These are phyloP conservation scores for Pichia sorboxylosa DNA, from an alignment of 1,139 yeast species.

Conservation along the genomic window DNA sequence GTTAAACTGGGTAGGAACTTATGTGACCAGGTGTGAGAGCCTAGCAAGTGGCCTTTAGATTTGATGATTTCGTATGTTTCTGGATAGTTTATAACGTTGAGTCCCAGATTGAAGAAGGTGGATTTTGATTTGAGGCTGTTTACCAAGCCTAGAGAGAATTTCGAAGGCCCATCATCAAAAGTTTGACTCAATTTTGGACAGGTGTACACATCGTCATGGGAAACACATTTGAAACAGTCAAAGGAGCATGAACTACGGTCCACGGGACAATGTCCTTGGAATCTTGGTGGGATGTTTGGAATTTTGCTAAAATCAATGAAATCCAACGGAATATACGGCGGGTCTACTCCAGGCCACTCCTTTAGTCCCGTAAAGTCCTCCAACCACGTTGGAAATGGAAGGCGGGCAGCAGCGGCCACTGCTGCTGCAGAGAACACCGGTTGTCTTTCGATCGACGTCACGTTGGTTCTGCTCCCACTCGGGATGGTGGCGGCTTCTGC, in stretches of 20 bases:
- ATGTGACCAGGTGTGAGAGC: slow-evolving; percentile 91
- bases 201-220: slow-evolving; percentile 65
- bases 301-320: slow-evolving; percentile 47
- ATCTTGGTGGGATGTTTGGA: slow-evolving; percentile 38
- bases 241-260: slow-evolving; percentile 58
- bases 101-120: slow-evolving; percentile 80
- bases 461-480: too few relatives aligned
- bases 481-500: too few relatives aligned
- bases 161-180: slow-evolving; percentile 92
- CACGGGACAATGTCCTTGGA: slow-evolving; percentile 47
- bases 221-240: slow-evolving; percentile 73
- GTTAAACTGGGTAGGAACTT: slow-evolving; percentile 64
- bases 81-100: slow-evolving; percentile 67
- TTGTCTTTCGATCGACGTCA: too few relatives aligned
- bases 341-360: slow-evolving; percentile 76
- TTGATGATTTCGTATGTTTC: slow-evolving; percentile 52
- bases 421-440: too few relatives aligned
- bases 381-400: slow-evolving; percentile 78
- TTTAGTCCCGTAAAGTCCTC: slow-evolving; percentile 56
- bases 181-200: slow-evolving; percentile 74
- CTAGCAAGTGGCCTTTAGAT: slow-evolving; percentile 63
- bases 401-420: too few relatives aligned
- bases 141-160: slow-evolving; percentile 50
- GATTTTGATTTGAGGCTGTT: slow-evolving; percentile 40
- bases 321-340: slow-evolving; percentile 77